Base-by-base conservation (phyloP, 495 filamentous ascomycete genomes). In the Evernia prunastri region DNA sequence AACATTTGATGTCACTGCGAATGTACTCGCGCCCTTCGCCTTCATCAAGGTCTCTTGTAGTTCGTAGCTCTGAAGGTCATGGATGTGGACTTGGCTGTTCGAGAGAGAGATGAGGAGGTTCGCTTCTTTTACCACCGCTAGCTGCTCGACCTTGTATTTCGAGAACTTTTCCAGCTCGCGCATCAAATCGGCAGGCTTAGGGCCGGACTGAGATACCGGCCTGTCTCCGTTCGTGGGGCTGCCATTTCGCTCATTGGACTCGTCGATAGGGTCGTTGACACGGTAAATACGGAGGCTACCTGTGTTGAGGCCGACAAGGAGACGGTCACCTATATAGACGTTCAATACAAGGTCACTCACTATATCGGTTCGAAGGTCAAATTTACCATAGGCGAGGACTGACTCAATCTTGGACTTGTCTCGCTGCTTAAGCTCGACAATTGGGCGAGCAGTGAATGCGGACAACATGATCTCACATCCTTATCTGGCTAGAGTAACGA, bases 321-420 rank as follows among this genome's bases (percentile, higher is more conserved):
- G 81, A 59, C 92, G 85, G 70, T 97, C 93, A 67, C 91, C 88
- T 90, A 58, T n/a, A 43, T n/a, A 54, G 18, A 43, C 12, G 27
- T 27, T 47, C 42, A 40, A 23, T 65, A n/a, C n/a, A n/a, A 68
- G 20, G 31, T 57, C 59, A 11, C n/a, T 59, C 35, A 20, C 58
- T 59, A 57, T 56, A 72, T 39, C 65, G 67, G 36, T 63, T 53
- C 20, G 63, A 25, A 11, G 31, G 20, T 17, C 20, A 37, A 10
- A 29, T 74, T 54, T 77, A 91, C 88, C 91, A 76, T 96, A 91
- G 66, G 94, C 89, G 43, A 97, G 82, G 63, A 97, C 87, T 8
- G 89, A 90, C 75, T 97, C 93, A 73, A 99, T 96, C 81, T 86
- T 90, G 56, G 89, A 95, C 78, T 92, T 96, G 82, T 97, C 94